Percentiles rank a stretch among this genome's conserved stretches.
These are phyloP conservation scores for Populus ilicifolia DNA, from an alignment of 345 rosid species.

Conservation along the genomic window DNA sequence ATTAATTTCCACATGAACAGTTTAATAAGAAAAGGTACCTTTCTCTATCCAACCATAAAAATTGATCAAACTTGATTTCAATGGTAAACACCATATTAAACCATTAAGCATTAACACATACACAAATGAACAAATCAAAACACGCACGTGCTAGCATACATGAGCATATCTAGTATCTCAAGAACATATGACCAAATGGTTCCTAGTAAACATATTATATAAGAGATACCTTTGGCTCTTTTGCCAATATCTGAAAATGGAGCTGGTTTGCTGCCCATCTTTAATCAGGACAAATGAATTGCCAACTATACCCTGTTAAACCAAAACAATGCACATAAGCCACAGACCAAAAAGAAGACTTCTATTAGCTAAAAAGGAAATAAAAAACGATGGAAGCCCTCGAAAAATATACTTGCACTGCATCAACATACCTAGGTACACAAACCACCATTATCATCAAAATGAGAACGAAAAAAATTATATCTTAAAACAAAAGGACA, in stretches of 20 bases:
- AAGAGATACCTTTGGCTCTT: conserved; percentile 56
- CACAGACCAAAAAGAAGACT: background rate
- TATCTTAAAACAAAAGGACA: background rate
- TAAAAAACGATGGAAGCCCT: background rate
- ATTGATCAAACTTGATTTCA: background rate
- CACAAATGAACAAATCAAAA: background rate
- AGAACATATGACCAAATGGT: background rate
- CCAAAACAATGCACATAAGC: background rate
- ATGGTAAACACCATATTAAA: background rate
- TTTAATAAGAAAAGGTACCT: background rate
- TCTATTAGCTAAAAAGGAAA: background rate
- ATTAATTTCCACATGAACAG: background rate
- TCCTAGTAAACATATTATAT: background rate
- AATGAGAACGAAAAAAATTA: background rate
- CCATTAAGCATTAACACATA: background rate
- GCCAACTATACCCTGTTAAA: conserved; percentile 19
- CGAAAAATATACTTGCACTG: background rate
- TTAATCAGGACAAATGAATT: conserved; percentile 11
- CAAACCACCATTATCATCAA: background rate
- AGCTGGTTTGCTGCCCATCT: conserved; percentile 69
- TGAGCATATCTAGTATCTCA: background rate
- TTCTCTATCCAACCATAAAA: background rate
- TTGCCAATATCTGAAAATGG: conserved; percentile 72
- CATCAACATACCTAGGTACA: background rate
- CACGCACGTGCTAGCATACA: background rate